Evolutionary conservation across 306 rosid species (phyloP), one percentile per base, ranked within the genome.

Genomic region (Castanea sativa): DNA sequence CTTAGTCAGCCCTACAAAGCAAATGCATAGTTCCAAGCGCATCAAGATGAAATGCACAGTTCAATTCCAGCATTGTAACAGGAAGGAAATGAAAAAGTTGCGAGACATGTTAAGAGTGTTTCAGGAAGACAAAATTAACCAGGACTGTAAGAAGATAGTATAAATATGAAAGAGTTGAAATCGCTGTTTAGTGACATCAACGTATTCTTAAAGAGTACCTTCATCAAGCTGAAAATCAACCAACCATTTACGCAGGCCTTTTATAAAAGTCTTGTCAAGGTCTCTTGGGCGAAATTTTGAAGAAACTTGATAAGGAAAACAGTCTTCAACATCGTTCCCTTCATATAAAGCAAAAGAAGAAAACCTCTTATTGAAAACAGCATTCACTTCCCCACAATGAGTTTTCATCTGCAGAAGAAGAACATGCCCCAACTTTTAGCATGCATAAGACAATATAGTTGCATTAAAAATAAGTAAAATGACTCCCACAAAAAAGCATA

Each of bases 291-390:
- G 78, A 87, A 87, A 83, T 19, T 21, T 76, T 5, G 90, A 75
- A 55, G 82, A 86, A 76, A 32, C 69, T 63, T 92, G 90, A 74
- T 90, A 94, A 23, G 97, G 95, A 68, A 2, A 56, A 73, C 80
- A 83, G 67, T 69, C 68, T 20, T 73, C 53, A 27, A 69, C 79
- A 68, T 76, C 85, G 21, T 76, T 74, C 73, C 97, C 92, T 20
- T 77, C 57, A 45, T 88, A 92, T 60, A 94, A 71, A 32, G 94
- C 97, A 89, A 87, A 92, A 45, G 89, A 69, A 25, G 97, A 94
- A 78, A 7, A 56, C 43, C 8, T 69, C 82, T 89, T 88, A 56
- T 84, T 76, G 87, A 78, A 92, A 79, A 85, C 87, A 58, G 78
- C 90, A 84, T 76, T 82, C 45, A 80, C 33, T 65, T 91, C 93